Conservation (phyloP, 306 rosid species). For the Lathyrus sativus region DNA sequence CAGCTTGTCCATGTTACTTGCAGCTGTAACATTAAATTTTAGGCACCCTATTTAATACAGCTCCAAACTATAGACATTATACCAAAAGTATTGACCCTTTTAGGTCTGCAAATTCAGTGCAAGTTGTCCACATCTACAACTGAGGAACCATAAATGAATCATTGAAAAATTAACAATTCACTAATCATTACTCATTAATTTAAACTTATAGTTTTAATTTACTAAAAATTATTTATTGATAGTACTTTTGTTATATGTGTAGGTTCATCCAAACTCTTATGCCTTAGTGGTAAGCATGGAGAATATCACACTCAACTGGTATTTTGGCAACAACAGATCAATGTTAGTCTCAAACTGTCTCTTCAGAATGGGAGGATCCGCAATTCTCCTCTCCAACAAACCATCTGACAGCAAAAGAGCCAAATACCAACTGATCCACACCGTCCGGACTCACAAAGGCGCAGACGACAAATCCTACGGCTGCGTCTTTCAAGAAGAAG, state of each 20-base stretch:
- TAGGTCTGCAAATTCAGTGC: background rate
- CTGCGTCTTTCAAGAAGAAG: conserved; percentile 77
- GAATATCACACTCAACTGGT: conserved; percentile 88
- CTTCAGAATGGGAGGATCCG: conserved; percentile 79
- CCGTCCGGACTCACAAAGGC: conserved; percentile 79
- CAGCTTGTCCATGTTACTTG: conserved; percentile 42
- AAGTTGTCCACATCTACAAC: conserved; percentile 14
- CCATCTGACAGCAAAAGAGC: conserved; percentile 56
- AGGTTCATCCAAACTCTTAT: conserved; percentile 80
- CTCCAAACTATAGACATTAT: conserved; percentile 1
- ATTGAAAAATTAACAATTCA: background rate
- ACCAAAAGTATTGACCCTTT: background rate
- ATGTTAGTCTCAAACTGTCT: conserved; percentile 87
- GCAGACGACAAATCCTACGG: conserved; percentile 60
- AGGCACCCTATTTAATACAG: conserved; percentile 36
- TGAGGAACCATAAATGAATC: background rate
- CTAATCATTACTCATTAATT: background rate
- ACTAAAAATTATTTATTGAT: background rate
- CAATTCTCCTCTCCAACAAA: conserved; percentile 72
- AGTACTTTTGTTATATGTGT: background rate
- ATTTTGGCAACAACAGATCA: conserved; percentile 73
- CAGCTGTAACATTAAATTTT: conserved; percentile 37
- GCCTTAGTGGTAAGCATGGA: conserved; percentile 92
- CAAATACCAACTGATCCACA: conserved; percentile 77
- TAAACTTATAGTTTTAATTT: conserved; percentile 1